phyloP scores from a whole-genome alignment of 805 yeast species.

The Lachancea fermentati region DNA sequence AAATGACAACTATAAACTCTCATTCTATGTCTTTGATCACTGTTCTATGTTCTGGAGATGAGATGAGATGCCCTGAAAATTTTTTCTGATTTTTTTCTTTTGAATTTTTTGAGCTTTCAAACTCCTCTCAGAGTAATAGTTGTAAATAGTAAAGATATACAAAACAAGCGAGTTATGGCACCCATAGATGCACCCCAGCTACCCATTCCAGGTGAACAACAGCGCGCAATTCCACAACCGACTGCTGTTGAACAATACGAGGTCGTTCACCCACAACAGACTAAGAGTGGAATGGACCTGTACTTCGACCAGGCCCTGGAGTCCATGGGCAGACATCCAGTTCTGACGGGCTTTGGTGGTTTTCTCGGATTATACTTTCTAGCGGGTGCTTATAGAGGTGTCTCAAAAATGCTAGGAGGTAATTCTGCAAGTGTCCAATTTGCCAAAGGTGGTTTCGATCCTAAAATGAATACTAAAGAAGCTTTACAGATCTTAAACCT shows the following conservation, averaged over 20 bases:
- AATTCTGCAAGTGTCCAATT: conserved; percentile 51
- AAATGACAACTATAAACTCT: conserved; percentile 90
- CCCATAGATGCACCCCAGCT: conserved; percentile 24
- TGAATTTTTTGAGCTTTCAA: not conserved
- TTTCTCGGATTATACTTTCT: conserved; percentile 57
- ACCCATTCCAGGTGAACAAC: conserved; percentile 25
- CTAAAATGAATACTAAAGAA: conserved; percentile 85
- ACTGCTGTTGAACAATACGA: conserved; percentile 6
- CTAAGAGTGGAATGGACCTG: conserved; percentile 42
- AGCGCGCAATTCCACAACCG: conserved; percentile 1
- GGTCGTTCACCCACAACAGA: conserved; percentile 19
- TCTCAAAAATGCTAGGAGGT: conserved; percentile 42
- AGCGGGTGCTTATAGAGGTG: conserved; percentile 59
- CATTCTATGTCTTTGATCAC: conserved; percentile 38
- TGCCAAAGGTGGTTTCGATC: conserved; percentile 82
- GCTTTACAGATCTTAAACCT: conserved; percentile 80
- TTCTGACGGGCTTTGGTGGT: conserved; percentile 63
- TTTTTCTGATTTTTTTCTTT: conserved; percentile 3
- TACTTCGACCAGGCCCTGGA: conserved; percentile 57
- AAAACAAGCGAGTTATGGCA: conserved; percentile 3
- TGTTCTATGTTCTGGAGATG: conserved; percentile 8
- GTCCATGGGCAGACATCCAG: conserved; percentile 72
- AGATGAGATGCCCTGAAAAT: conserved; percentile 16
- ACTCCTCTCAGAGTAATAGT: not conserved
- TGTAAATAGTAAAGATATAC: not conserved